Evolutionary conservation across 106 monocot species (phyloP).

Genomic region (Allium sativum): DNA sequence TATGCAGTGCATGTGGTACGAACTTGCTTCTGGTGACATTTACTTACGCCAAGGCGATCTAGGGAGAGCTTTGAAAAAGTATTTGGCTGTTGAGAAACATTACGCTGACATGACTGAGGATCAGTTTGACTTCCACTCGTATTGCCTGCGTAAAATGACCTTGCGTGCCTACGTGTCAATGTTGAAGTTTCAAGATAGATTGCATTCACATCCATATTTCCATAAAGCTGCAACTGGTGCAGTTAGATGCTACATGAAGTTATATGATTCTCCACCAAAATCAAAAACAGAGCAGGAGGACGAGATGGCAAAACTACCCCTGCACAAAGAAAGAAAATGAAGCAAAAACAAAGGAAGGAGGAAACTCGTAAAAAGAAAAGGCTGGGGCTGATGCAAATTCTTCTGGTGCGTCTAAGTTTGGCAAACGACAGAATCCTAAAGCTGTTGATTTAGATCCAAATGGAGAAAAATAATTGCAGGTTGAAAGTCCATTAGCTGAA

Average conservation of each 20-base stretch:
- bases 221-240: slow-evolving; percentile 91
- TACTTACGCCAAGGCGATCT: slow-evolving; percentile 88
- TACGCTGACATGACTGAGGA: slow-evolving; percentile 95
- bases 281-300: slow-evolving; percentile 50
- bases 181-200: slow-evolving; percentile 89
- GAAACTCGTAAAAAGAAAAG: slow-evolving; percentile 95
- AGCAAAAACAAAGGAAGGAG: slow-evolving; percentile 91
- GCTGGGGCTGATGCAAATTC: slow-evolving; percentile 55
- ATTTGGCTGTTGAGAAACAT: slow-evolving; percentile 95
- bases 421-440: slow-evolving; percentile 51
- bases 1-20: slow-evolving; percentile 99
- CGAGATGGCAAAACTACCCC: slow-evolving; percentile 61
- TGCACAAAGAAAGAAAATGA: slow-evolving; percentile 83
- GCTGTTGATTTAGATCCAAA: slow-evolving; percentile 88
- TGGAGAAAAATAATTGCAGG: slow-evolving; percentile 85
- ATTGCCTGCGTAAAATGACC: slow-evolving; percentile 98
- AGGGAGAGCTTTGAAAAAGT: slow-evolving; percentile 81
- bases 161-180: slow-evolving; percentile 85
- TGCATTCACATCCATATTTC: slow-evolving; percentile 88
- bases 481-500: slow-evolving; percentile 76
- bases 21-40: slow-evolving; percentile 92
- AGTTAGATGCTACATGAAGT: slow-evolving; percentile 91
- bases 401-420: slow-evolving; percentile 47
- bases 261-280: slow-evolving; percentile 86
- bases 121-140: slow-evolving; percentile 98